A percentile compares a stretch with the other conserved stretches of the same genome.
Evolutionary conservation across 2,329 filamentous ascomycete genomes (phyloP).

Genomic region (Hypoxylon sp.): DNA sequence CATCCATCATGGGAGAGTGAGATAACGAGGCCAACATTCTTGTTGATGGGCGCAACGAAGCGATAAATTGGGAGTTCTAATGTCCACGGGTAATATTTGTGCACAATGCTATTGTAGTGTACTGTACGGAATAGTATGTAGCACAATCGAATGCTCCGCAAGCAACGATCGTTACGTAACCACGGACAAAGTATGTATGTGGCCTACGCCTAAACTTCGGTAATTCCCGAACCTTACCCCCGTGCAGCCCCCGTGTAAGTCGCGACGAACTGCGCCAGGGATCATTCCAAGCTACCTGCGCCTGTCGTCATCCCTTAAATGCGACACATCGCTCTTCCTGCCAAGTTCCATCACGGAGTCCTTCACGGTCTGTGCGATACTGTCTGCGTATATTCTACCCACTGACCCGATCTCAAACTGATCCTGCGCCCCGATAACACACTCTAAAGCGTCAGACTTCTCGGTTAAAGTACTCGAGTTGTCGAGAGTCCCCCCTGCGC

Average conservation of each 20-base stretch:
- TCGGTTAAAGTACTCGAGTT: not conserved
- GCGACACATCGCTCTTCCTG: slow-evolving; percentile 29
- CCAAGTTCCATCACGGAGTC: not conserved
- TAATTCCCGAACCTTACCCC: not conserved
- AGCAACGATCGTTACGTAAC: not conserved
- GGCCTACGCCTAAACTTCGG: slow-evolving; percentile 19
- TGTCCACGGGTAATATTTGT: too few species aligned
- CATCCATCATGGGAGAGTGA: slow-evolving; percentile 38
- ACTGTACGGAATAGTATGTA: too few species aligned
- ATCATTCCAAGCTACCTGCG: slow-evolving; percentile 25
- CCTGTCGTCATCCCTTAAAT: slow-evolving; percentile 43
- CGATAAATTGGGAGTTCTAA: not conserved
- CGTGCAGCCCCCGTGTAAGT: too few species aligned
- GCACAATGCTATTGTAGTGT: too few species aligned
- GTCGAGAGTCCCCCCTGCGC: slow-evolving; percentile 16
- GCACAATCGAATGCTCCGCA: not conserved
- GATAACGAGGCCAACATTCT: slow-evolving; percentile 43
- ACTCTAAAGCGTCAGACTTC: not conserved
- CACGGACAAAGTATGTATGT: not conserved
- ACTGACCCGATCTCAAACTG: not conserved
- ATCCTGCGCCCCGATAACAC: slow-evolving; percentile 6
- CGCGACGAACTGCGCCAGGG: slow-evolving; percentile 21
- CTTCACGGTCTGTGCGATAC: not conserved
- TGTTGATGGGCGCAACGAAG: slow-evolving; percentile 41
- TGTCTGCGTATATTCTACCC: not conserved